Conservation (phyloP, 176 grass and related monocot genomes). For the Thinopyrum elongatum region DNA sequence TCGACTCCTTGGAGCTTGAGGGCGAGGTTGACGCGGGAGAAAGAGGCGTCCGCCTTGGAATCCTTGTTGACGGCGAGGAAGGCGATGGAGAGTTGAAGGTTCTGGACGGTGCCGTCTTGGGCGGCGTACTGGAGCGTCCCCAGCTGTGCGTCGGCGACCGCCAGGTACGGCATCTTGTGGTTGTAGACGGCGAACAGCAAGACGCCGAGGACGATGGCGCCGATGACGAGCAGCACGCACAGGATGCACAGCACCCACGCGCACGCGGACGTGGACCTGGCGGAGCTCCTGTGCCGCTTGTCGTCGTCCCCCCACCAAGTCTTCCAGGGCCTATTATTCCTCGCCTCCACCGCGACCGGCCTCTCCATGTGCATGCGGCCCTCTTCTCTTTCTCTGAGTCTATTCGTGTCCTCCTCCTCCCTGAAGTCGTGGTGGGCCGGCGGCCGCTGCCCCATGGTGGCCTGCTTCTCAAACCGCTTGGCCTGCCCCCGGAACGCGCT, state of each 20-base stretch:
- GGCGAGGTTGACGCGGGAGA: conserved; percentile 34
- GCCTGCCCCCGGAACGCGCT: background rate
- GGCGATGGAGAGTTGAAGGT: conserved; percentile 29
- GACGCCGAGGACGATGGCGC: conserved; percentile 35
- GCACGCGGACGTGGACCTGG: background rate
- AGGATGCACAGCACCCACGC: conserved; percentile 17
- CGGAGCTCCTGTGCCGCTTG: background rate
- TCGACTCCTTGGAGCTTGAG: conserved; percentile 29
- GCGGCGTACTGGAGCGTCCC: conserved; percentile 30
- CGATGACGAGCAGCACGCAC: conserved; percentile 35
- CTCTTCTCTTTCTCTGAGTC: background rate
- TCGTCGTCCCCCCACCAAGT: background rate
- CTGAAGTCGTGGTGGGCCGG: background rate
- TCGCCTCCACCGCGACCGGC: background rate
- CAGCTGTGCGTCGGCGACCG: conserved; percentile 43
- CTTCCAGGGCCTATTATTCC: background rate
- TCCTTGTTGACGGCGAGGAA: conserved; percentile 54
- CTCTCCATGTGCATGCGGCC: background rate
- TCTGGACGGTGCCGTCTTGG: conserved; percentile 33
- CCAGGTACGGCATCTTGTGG: conserved; percentile 54
- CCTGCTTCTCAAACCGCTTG: background rate
- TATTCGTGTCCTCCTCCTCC: background rate
- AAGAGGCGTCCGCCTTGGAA: conserved; percentile 42
- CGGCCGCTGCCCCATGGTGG: background rate
- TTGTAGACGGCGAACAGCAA: conserved; percentile 48